A percentile compares a stretch with the other conserved stretches of the same genome.
These are phyloP conservation scores for Schrenkiella parvula DNA, from an alignment of 345 rosid species.

Conservation along the genomic window DNA sequence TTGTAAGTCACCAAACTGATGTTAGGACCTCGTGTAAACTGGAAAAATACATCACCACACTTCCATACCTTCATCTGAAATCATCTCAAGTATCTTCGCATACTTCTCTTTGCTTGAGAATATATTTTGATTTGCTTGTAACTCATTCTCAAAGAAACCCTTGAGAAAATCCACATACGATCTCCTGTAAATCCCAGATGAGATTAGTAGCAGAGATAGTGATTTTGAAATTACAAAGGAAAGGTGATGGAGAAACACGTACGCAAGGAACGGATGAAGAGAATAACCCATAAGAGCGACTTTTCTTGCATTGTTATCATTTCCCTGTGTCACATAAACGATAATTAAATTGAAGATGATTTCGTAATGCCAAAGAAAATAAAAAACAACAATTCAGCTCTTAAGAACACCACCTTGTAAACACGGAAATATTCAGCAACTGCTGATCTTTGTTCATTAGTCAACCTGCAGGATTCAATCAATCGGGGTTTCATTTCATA, in stretches of 20 bases:
- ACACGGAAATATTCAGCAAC: slow-evolving; percentile 85
- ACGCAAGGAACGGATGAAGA: slow-evolving; percentile 94
- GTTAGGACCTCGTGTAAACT: not conserved
- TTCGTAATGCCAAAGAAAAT: not conserved
- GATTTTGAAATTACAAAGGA: not conserved
- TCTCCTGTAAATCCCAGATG: slow-evolving; percentile 53
- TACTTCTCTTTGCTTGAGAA: slow-evolving; percentile 73
- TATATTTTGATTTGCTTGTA: slow-evolving; percentile 59
- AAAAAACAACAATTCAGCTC: not conserved
- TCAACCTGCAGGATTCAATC: slow-evolving; percentile 47
- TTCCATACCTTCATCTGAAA: slow-evolving; percentile 70
- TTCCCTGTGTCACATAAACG: slow-evolving; percentile 49
- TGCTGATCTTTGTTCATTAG: slow-evolving; percentile 90
- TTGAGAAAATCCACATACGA: slow-evolving; percentile 69
- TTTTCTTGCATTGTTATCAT: slow-evolving; percentile 73
- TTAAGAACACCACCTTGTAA: slow-evolving; percentile 52
- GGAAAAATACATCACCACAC: not conserved
- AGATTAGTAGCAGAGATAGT: slow-evolving; percentile 8
- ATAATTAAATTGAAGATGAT: not conserved
- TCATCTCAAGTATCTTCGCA: slow-evolving; percentile 81
- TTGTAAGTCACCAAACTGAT: slow-evolving; percentile 15
- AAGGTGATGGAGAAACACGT: slow-evolving; percentile 33
- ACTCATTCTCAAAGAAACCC: slow-evolving; percentile 64
- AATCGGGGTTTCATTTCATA: not conserved
- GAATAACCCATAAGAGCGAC: slow-evolving; percentile 59